phyloP scores from a whole-genome alignment of 116 monocot species.

The Phalaenopsis hybrid region DNA sequence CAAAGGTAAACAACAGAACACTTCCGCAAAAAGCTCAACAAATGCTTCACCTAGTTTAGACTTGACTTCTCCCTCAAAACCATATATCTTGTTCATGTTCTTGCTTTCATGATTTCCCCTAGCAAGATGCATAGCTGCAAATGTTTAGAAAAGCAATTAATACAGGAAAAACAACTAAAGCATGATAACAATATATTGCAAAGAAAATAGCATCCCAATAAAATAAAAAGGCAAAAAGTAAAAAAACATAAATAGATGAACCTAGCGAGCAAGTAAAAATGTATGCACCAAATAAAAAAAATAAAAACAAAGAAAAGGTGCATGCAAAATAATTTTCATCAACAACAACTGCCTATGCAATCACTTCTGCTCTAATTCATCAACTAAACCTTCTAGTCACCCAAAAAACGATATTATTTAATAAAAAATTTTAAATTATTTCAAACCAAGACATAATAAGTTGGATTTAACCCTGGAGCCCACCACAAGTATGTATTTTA shows the following conservation, averaged over 20 bases:
- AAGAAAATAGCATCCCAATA: background rate
- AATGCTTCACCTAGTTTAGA: constrained; percentile 90
- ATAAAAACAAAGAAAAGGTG: background rate
- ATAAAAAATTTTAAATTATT: background rate
- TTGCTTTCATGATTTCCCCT: constrained; percentile 97
- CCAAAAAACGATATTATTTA: background rate
- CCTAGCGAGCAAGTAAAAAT: background rate
- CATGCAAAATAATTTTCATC: background rate
- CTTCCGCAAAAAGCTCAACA: constrained; percentile 98
- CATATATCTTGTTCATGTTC: constrained; percentile 99
- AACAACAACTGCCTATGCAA: background rate
- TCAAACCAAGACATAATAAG: background rate
- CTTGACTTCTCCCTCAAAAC: constrained; percentile 93
- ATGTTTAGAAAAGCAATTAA: constrained; percentile 10
- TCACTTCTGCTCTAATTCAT: background rate
- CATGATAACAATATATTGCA: background rate
- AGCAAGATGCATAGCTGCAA: constrained; percentile 76
- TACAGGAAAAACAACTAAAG: background rate
- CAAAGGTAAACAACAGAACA: constrained; percentile 90
- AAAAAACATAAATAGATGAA: background rate
- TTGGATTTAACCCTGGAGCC: background rate
- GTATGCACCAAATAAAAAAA: background rate
- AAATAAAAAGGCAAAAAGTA: background rate
- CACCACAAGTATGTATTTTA: background rate
- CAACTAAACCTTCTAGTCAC: background rate